A percentile compares a stretch with the other conserved stretches of the same genome.
phyloP scores from a whole-genome alignment of 1,284 basidiomycete species.

The Irpex sp. region DNA sequence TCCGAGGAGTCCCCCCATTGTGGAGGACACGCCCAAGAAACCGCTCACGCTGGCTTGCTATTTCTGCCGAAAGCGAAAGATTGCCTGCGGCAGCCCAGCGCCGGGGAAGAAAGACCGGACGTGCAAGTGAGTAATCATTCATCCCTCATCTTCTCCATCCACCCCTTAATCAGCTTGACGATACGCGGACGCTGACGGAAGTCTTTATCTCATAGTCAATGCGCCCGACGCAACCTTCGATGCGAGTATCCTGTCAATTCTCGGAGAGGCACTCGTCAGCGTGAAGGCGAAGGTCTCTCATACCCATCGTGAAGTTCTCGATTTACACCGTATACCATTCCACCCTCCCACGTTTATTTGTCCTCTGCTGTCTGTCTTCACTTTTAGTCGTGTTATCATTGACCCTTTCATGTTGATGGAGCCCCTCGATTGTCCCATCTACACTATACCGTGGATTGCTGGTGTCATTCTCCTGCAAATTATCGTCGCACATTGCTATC shows the following conservation, averaged over 20 bases:
- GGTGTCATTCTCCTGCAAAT: not conserved
- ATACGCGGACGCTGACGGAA: constrained; percentile 6
- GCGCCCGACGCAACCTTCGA: constrained; percentile 31
- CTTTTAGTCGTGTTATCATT: not conserved
- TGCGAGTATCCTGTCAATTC: constrained; percentile 33
- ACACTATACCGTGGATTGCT: not conserved
- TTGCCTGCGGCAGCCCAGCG: constrained; percentile 39
- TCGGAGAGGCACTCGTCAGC: constrained; percentile 30
- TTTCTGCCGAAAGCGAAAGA: constrained; percentile 44
- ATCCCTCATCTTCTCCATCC: not conserved
- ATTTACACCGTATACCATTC: not conserved
- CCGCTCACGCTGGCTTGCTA: constrained; percentile 39
- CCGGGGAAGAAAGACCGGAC: constrained; percentile 32
- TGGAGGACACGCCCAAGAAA: constrained; percentile 34
- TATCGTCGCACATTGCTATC: not conserved
- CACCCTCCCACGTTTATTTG: not conserved
- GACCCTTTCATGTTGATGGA: not conserved
- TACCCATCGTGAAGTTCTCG: not conserved
- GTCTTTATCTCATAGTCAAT: constrained; percentile 24
- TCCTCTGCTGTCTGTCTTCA: not conserved
- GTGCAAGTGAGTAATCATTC: constrained; percentile 35
- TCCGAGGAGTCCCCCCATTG: constrained; percentile 21
- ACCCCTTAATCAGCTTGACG: not conserved
- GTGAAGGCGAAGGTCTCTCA: constrained; percentile 3
- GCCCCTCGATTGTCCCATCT: not conserved